Percentiles rank a stretch among this genome's conserved stretches.
These are phyloP conservation scores for Fremontodendron californicum DNA, from an alignment of 345 rosid species.

Conservation along the genomic window DNA sequence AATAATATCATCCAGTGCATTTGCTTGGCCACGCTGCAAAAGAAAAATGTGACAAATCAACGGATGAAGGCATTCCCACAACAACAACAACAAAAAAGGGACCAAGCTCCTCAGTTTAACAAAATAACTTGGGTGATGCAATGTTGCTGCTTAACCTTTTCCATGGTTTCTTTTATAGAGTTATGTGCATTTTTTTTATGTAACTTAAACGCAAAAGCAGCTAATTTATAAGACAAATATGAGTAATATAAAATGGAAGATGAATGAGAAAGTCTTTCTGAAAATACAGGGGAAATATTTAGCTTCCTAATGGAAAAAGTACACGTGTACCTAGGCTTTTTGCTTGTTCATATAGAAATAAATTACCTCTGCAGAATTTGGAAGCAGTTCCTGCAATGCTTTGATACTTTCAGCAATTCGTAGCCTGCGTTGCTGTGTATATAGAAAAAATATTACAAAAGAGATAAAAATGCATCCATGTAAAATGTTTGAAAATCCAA, in stretches of 20 bases:
- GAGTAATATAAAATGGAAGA: background rate
- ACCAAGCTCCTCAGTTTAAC: background rate
- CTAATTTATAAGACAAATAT: background rate
- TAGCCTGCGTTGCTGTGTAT: constrained; percentile 39
- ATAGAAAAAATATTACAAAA: constrained; percentile 4
- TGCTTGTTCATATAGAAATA: background rate
- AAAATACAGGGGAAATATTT: background rate
- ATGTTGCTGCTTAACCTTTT: background rate
- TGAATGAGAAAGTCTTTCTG: background rate
- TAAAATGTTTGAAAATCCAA: background rate
- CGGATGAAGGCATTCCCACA: background rate
- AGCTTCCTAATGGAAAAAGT: background rate
- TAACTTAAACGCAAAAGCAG: background rate
- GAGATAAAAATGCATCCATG: background rate
- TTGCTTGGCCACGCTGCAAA: constrained; percentile 35
- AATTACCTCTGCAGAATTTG: constrained; percentile 39
- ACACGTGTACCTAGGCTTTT: background rate
- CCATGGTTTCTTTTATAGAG: background rate
- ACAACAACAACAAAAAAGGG: background rate
- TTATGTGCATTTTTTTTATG: background rate
- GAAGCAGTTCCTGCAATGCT: constrained; percentile 46
- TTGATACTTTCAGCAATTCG: constrained; percentile 36
- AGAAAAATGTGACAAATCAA: constrained; percentile 14
- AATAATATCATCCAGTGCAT: constrained; percentile 34
- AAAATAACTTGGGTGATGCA: background rate